Conservation (phyloP, 768 basidiomycete genomes). For the Scleroderma bovista region DNA sequence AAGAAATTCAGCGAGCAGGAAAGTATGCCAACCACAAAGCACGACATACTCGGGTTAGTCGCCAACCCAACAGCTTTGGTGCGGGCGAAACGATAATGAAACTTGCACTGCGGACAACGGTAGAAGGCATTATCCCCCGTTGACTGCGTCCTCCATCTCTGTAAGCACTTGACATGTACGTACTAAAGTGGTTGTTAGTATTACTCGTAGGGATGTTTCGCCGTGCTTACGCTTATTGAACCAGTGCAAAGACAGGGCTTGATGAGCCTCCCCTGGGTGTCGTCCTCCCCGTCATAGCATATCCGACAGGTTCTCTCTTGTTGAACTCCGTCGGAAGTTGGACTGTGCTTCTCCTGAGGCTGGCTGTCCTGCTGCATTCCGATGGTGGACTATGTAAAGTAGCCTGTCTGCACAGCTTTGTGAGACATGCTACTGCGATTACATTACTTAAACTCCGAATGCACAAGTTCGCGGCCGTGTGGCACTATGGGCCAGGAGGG, state of each 20-base stretch:
- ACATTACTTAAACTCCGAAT: too few species aligned
- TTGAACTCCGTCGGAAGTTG: slow-evolving; percentile 12
- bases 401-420: too few species aligned
- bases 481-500: too few species aligned
- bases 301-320: slow-evolving; percentile 77
- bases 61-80: slow-evolving; percentile 68
- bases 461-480: too few species aligned
- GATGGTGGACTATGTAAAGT: not conserved
- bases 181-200: slow-evolving; percentile 40
- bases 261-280: slow-evolving; percentile 66
- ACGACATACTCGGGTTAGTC: slow-evolving; percentile 60
- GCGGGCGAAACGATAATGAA: slow-evolving; percentile 70
- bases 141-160: slow-evolving; percentile 66
- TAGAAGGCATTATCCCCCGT: slow-evolving; percentile 65
- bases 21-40: not conserved
- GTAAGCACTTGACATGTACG: slow-evolving; percentile 76
- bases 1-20: slow-evolving; percentile 9
- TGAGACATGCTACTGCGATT: too few species aligned
- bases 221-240: slow-evolving; percentile 54
- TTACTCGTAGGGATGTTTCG: slow-evolving; percentile 5
- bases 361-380: slow-evolving; percentile 8
- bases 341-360: slow-evolving; percentile 7
- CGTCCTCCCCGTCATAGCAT: slow-evolving; percentile 67
- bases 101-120: slow-evolving; percentile 74
- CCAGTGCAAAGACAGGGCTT: slow-evolving; percentile 68